These are phyloP conservation scores for Inonotus obliquus DNA, from an alignment of 1,284 basidiomycete species.

Conservation along the genomic window DNA sequence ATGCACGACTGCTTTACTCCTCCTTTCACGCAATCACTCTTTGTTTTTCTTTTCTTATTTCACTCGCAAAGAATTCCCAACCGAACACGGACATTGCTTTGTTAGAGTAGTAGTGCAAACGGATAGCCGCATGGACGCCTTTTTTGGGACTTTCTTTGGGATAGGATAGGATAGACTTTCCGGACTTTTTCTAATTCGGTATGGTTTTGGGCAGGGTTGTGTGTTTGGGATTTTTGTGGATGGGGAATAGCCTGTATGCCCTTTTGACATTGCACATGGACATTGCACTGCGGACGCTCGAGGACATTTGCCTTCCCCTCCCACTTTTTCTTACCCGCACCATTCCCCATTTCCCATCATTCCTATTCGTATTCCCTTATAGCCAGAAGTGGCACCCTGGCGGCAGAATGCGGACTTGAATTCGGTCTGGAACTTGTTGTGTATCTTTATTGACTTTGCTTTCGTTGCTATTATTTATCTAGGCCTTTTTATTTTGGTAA, in stretches of 20 bases:
- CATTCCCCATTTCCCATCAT: neutral
- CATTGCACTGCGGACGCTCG: constrained; percentile 12
- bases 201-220: no score
- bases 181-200: neutral
- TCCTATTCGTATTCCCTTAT: neutral
- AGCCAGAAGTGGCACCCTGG: neutral
- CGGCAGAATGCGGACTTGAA: neutral
- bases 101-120: neutral
- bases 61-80: neutral
- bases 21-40: neutral
- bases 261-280: constrained; percentile 14
- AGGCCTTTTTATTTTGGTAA: neutral
- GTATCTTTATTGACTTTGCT: constrained; percentile 13
- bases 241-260: neutral
- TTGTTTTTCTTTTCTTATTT: neutral
- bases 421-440: neutral
- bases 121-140: neutral
- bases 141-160: neutral
- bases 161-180: constrained; percentile 2
- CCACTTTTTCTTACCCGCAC: no score
- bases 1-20: neutral
- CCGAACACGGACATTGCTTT: neutral
- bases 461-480: neutral
- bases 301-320: neutral
- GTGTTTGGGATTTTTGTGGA: neutral